Base-by-base conservation (phyloP, 1,284 basidiomycete genomes). In the Cryptococcus sp. region DNA sequence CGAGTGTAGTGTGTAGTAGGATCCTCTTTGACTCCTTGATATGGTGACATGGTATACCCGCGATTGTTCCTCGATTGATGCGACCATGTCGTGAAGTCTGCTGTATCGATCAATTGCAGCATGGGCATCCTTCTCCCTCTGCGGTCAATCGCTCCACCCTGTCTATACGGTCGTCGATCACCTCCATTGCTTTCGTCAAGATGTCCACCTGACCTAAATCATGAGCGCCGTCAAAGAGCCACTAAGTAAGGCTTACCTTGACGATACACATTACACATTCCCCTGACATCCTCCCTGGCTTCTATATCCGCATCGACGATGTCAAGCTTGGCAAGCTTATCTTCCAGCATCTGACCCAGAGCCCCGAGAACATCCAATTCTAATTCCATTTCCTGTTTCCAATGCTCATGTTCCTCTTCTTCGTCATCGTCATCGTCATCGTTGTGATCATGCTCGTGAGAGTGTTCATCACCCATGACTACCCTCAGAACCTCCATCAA, bases 351-450 rank as follows among this genome's bases (percentile, higher is more conserved):
- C 28, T 82, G 80, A 10, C 76, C 77, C 53, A 91, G 66, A 63
- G 80, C 76, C 10, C 80, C 81, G 19, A 72, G 54, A 1, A 74
- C 72, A 34, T 76, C 71, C 41, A 76, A 55, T 22, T 86, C 82
- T 0, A 85, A 81, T 53, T 86, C 82, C 49, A 88, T 74, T 53
- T 83, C 77, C 59, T 82, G 78, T 58, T 84, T 82, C 57, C 81
- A 83, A 16, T 62, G 56, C 1, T 53, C 66, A 54, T 68, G 70
- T 66, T 76, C 70, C 10, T 76, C 72, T 16, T 74, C 76, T 21
- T 74, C 58, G 44, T 73, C 72, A 49, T 83, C 82, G 51, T 80
- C 82, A 9, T 62, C 63, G 22, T 62, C 56, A 11, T 56, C 52
- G 7, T 53, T 55, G 23, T 53, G 36, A 14, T 46, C 53, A 34